phyloP scores from a whole-genome alignment of 257 asterid species.

The Penstemon eatonii region DNA sequence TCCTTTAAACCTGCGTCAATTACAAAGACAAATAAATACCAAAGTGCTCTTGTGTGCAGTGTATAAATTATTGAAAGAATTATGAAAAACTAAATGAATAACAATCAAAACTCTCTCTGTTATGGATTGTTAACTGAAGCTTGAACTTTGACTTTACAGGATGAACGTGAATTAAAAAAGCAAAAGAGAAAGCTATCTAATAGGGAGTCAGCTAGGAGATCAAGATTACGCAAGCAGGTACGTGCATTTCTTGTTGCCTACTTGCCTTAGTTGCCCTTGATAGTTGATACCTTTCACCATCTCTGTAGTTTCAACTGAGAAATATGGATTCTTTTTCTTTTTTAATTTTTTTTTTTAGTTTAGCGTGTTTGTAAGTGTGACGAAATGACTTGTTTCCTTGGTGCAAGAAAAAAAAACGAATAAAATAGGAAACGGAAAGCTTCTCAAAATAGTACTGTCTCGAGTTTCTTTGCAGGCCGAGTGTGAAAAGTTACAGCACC shows the following conservation, averaged over 20 bases:
- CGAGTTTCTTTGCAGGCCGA: conserved; percentile 53
- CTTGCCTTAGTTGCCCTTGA: background rate
- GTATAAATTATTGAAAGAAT: background rate
- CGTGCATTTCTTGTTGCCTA: background rate
- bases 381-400: background rate
- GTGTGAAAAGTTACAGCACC: conserved; percentile 79
- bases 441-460: too few species aligned
- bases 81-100: background rate
- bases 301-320: background rate
- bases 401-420: too few species aligned
- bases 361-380: background rate
- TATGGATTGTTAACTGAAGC: conserved; percentile 4
- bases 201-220: conserved; percentile 97
- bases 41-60: too few species aligned
- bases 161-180: conserved; percentile 89
- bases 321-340: background rate
- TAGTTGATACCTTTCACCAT: background rate
- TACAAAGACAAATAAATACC: too few species aligned
- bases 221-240: conserved; percentile 97
- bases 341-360: background rate
- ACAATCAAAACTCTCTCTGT: too few species aligned
- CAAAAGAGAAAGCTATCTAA: conserved; percentile 97
- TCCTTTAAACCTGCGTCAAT: too few species aligned
- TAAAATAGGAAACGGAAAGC: too few species aligned
- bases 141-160: conserved; percentile 44